Percentiles rank a stretch among this genome's conserved stretches.
Evolutionary conservation across 2,329 filamentous ascomycete species (phyloP).

Genomic region (Trichoderma cornu-damae): DNA sequence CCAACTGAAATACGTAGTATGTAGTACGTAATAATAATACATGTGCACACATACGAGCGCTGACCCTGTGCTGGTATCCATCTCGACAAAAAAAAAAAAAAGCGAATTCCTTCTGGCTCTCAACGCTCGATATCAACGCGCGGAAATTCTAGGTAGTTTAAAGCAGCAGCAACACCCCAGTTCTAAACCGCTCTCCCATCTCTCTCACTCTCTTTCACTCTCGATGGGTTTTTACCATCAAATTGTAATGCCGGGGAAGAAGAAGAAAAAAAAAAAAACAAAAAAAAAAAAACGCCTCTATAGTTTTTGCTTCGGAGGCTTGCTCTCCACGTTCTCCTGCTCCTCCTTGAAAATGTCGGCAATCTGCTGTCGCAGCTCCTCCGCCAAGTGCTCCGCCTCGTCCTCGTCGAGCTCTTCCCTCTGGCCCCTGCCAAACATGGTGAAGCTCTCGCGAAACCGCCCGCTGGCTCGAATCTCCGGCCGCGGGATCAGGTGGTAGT

Average conservation of each 20-base stretch:
- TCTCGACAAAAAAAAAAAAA: no score
- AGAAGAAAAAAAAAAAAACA: neutral
- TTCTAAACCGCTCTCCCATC: neutral
- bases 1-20: no score
- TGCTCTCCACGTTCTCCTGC: slow-evolving; percentile 19
- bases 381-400: slow-evolving; percentile 59
- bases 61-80: no score
- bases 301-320: slow-evolving; percentile 37
- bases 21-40: no score
- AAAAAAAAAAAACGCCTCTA: slow-evolving; percentile 46
- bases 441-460: slow-evolving; percentile 60
- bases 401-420: slow-evolving; percentile 72
- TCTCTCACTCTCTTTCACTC: no score
- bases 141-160: no score
- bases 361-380: slow-evolving; percentile 46
- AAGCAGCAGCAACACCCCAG: no score
- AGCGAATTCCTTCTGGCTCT: no score
- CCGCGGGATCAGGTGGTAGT: slow-evolving; percentile 90
- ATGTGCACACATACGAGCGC: no score
- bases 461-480: slow-evolving; percentile 59
- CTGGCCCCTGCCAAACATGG: slow-evolving; percentile 73
- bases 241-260: neutral
- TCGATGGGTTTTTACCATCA: neutral
- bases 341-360: slow-evolving; percentile 44
- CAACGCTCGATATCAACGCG: no score